Base-by-base conservation (phyloP, 345 rosid genomes). In the Rubroshorea leprosula region DNA sequence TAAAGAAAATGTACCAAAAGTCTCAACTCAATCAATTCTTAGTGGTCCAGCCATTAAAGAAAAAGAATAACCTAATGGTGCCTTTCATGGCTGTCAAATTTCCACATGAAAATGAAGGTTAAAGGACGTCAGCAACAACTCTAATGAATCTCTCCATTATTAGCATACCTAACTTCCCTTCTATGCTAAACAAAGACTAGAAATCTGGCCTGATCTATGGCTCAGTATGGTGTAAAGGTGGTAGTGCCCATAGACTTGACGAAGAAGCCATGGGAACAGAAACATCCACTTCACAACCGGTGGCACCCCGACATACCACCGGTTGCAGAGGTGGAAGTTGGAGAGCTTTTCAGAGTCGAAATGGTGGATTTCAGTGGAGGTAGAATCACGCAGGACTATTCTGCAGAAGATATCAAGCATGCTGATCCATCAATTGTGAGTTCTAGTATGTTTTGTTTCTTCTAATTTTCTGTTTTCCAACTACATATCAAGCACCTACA, bases 271-370 rank as follows among this genome's bases (percentile, higher is more conserved):
- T 66, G 73, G 70, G 79, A 76, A 57, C 83, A 84, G 65, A 67
- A 72, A 57, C 67, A 72, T 57, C 77, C 80, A 12, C 79, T 79
- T 24, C 85, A 74, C 69, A 81, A 72, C 78, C 60, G 83, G 64
- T 84, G 90, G 90, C 90, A 77, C 51, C 87, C 90, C 0, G 78
- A 79, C 49, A 72, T 81, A 53, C 90, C 85, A 0, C 73, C 77
- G 0, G 83, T 70, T 38, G 80, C 66, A 0, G 78, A 75, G 63
- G 80, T 74, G 2, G 61, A 14, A 13, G 61, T 23, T 0, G 76
- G 80, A 5, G 82, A 78, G 79, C 47, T 78, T 62, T 83, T 78
- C 49, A 64, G 82, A 61, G 75, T 84, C 57, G 91, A 81, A 69
- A 82, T 81, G 87, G 61, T 81, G 79, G 82, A 82, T 55, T 74